Conservation (phyloP, 2,329 filamentous ascomycete genomes). For the Colletotrichum sidae region DNA sequence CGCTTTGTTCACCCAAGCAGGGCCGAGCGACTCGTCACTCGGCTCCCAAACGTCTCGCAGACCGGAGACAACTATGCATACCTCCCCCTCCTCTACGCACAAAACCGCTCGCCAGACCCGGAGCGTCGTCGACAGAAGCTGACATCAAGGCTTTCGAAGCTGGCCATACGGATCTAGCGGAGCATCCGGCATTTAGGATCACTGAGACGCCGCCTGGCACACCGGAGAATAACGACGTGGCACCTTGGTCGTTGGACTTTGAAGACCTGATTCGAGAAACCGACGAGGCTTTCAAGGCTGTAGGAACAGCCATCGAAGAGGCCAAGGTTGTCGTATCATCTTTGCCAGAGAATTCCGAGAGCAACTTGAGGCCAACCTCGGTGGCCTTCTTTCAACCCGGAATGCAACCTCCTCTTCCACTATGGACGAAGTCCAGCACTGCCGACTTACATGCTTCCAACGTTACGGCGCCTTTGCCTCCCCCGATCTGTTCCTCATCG, state of each 20-base stretch:
- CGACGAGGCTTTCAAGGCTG: constrained; percentile 62
- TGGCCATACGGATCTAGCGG: constrained; percentile 13
- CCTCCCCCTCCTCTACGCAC: constrained; percentile 30
- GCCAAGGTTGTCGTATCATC: constrained; percentile 46
- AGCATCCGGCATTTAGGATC: constrained; percentile 21
- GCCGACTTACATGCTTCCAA: constrained; percentile 38
- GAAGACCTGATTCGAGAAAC: constrained; percentile 61
- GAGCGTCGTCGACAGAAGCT: constrained; percentile 13
- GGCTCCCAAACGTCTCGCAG: constrained; percentile 37
- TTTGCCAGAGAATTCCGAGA: constrained; percentile 9
- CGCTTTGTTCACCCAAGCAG: constrained; percentile 47
- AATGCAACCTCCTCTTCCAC: constrained; percentile 13
- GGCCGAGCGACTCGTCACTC: constrained; percentile 16
- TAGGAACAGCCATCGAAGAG: constrained; percentile 55
- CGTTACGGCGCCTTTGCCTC: constrained; percentile 39
- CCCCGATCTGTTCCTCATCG: constrained; percentile 45
- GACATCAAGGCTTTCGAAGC: constrained; percentile 17
- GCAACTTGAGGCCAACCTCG: background rate
- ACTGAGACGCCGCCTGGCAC: constrained; percentile 19
- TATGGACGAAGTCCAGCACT: constrained; percentile 39
- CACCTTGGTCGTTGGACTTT: constrained; percentile 50
- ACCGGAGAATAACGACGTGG: constrained; percentile 19
- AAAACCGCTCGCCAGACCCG: background rate
- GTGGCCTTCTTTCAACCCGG: constrained; percentile 37
- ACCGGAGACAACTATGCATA: constrained; percentile 34